A percentile compares a stretch with the other conserved stretches of the same genome.
Evolutionary conservation across 306 rosid genomes (phyloP).

Genomic region (Geum urbanum): DNA sequence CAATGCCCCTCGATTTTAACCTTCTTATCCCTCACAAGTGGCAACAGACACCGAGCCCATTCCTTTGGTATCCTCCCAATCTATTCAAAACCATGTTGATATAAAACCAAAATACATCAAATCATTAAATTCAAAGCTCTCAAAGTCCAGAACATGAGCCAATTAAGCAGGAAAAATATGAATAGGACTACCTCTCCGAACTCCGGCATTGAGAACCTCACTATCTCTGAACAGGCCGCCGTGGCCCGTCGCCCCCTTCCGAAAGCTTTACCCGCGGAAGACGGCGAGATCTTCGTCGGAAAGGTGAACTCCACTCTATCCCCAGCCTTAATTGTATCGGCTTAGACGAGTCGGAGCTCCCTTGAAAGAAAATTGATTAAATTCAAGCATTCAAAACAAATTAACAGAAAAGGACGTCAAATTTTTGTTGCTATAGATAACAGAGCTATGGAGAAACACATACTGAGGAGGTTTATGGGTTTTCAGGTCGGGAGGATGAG

Average conservation of each 20-base stretch:
- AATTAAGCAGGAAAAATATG: not conserved
- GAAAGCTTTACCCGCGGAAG: constrained; percentile 47
- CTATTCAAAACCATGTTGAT: constrained; percentile 39
- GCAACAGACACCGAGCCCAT: constrained; percentile 92
- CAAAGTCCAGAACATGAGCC: constrained; percentile 3
- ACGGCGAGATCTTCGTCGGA: constrained; percentile 44
- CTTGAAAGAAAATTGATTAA: too few relatives aligned
- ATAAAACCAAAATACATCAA: constrained; percentile 18
- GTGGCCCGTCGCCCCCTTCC: constrained; percentile 51
- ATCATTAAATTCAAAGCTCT: not conserved
- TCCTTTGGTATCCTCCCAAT: constrained; percentile 93
- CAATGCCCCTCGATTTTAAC: constrained; percentile 67
- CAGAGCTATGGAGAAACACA: too few relatives aligned
- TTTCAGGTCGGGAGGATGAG: too few relatives aligned
- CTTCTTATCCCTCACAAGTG: constrained; percentile 73
- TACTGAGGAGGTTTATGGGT: too few relatives aligned
- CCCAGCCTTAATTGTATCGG: constrained; percentile 50
- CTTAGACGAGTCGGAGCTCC: too few relatives aligned
- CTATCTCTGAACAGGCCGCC: constrained; percentile 66
- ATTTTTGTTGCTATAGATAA: too few relatives aligned
- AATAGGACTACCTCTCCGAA: constrained; percentile 70
- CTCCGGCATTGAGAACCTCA: constrained; percentile 65
- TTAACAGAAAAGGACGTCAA: too few relatives aligned
- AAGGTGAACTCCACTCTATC: constrained; percentile 69
- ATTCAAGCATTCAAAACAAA: too few relatives aligned